Percentiles rank a stretch among this genome's conserved stretches.
Evolutionary conservation across 371 early-diverging fungal species (phyloP).

Genomic region (Globomyces sp.): DNA sequence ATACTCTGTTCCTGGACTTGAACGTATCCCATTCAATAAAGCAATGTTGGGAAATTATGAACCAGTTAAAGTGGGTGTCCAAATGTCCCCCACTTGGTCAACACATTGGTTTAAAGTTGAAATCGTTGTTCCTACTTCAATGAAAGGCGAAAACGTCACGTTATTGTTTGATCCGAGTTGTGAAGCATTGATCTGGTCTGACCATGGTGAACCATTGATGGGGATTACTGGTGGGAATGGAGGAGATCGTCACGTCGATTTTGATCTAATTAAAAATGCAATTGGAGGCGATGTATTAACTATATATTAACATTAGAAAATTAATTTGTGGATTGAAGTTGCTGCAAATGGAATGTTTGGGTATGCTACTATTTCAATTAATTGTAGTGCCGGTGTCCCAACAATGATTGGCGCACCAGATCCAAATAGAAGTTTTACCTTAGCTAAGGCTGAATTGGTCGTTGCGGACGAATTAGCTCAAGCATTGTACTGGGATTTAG

Average conservation of each 20-base stretch:
- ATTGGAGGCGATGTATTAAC: constrained; percentile 51
- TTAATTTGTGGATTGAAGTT: constrained; percentile 79
- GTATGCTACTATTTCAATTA: too few species aligned
- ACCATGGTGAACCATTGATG: constrained; percentile 77
- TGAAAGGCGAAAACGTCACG: constrained; percentile 65
- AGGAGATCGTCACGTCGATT: constrained; percentile 74
- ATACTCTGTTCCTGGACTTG: constrained; percentile 76
- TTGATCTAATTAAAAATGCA: constrained; percentile 62
- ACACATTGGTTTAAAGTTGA: constrained; percentile 84
- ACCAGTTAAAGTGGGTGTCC: constrained; percentile 65
- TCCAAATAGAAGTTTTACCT: constrained; percentile 24
- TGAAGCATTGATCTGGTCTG: constrained; percentile 88
- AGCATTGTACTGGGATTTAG: constrained; percentile 68
- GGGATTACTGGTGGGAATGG: constrained; percentile 79
- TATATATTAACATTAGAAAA: constrained; percentile 23
- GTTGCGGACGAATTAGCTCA: constrained; percentile 67
- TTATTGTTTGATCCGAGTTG: constrained; percentile 80
- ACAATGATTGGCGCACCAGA: constrained; percentile 5
- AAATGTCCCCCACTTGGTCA: constrained; percentile 83
- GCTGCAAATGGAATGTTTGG: constrained; percentile 96
- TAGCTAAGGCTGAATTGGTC: constrained; percentile 64
- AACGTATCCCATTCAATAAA: constrained; percentile 81
- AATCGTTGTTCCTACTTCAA: constrained; percentile 63
- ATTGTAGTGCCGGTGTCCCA: constrained; percentile 48
- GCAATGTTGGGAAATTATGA: constrained; percentile 70